A percentile compares a stretch with the other conserved stretches of the same genome.
These are phyloP conservation scores for Iris macrosiphon DNA, from an alignment of 106 monocot genomes.

Conservation along the genomic window DNA sequence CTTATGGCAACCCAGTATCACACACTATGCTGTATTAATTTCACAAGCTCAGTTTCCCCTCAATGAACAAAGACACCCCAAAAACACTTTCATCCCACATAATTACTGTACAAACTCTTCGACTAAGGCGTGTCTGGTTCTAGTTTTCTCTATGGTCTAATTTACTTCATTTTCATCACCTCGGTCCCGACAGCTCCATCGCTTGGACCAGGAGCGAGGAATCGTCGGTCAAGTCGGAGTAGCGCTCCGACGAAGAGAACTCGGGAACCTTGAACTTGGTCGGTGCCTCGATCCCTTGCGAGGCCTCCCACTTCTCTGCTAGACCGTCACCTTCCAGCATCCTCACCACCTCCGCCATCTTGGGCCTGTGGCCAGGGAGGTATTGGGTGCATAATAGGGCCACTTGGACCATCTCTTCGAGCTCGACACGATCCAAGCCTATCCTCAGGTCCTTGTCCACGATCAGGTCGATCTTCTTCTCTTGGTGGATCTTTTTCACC, in stretches of 20 bases:
- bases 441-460: constrained; percentile 15
- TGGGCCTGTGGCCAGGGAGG: constrained; percentile 23
- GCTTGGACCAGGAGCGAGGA: constrained; percentile 71
- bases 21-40: not conserved
- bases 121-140: too few species aligned
- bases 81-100: too few species aligned
- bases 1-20: not conserved
- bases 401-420: constrained; percentile 22
- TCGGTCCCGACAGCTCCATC: constrained; percentile 92
- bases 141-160: too few species aligned
- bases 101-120: too few species aligned
- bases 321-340: constrained; percentile 31
- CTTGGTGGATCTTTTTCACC: constrained; percentile 25
- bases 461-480: constrained; percentile 19
- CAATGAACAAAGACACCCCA: too few species aligned
- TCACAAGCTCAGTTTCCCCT: not conserved
- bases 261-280: constrained; percentile 28
- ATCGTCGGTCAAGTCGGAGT: constrained; percentile 74
- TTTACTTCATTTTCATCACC: constrained; percentile 33
- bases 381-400: constrained; percentile 19
- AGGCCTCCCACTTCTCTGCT: constrained; percentile 47
- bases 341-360: constrained; percentile 23
- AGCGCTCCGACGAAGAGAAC: constrained; percentile 33
- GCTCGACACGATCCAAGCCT: constrained; percentile 13
- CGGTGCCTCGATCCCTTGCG: constrained; percentile 26